Base-by-base conservation (phyloP, 257 asterid genomes). In the Solanum pimpinellifolium region DNA sequence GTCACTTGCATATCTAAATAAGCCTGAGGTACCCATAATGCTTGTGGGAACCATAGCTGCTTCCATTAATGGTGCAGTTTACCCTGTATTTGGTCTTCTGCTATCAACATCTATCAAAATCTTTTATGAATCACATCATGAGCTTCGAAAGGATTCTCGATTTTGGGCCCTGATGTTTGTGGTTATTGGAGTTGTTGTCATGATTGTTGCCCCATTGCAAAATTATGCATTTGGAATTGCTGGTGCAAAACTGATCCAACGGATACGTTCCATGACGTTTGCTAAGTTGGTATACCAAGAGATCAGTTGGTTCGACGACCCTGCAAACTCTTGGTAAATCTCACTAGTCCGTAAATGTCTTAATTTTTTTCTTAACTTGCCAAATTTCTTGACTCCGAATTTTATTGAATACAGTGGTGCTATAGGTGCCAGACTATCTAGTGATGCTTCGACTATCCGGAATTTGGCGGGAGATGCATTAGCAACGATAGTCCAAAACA, bases 391-490 rank as follows among this genome's bases (percentile, higher is more conserved):
- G 41, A 47, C 68, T 27, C 29, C 3, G 46, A 80, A 78, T 18
- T 80, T 52, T 86, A 56, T 86, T 27, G 62, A 25, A 68, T 70
- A 46, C 91, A 92, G 94, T 84, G 98, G 96, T 23, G 89, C 91
- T 46, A 88, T 94, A 62, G 91, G 98, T 29, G 92, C 94, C 7
- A 90, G 94, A 78, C 91, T 94, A 31, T 92, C 95, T 5, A 44
- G 81, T 6, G 98, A 94, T 89, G 98, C 96, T 76, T 90, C 93
- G 31, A 89, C 89, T 16, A 91, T 94, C 87, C 86, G 94, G 76
- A 91, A 86, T 77, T 44, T 94, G 46, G 95, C 92, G 11, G 96
- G 98, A 12, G 98, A 94, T 33, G 83, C 95, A 2, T 94, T 95
- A 75, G 91, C 95, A 13, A 41, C 91, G 68, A 31, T 94, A 1